Conservation (phyloP, 768 basidiomycete species). For the Trichaptum fuscoviolaceum region DNA sequence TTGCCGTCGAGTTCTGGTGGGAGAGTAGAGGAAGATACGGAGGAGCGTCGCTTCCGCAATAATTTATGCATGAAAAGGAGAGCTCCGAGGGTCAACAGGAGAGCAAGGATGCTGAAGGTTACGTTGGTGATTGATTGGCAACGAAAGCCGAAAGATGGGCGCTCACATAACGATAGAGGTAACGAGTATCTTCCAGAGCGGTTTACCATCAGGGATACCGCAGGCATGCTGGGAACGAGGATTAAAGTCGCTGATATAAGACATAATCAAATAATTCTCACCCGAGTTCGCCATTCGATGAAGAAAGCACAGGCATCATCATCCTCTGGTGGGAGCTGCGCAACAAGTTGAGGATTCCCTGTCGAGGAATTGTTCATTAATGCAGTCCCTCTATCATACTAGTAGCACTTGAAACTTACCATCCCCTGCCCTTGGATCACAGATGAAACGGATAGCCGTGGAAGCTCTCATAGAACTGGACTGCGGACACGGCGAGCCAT, state of each 20-base stretch:
- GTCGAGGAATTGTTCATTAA: not conserved
- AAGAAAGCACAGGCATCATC: conserved; percentile 70
- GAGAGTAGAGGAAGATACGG: not conserved
- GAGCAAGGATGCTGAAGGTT: not conserved
- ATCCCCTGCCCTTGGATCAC: conserved; percentile 55
- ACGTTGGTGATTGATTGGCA: not conserved
- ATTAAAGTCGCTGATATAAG: not conserved
- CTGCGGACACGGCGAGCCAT: conserved; percentile 62
- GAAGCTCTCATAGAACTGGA: conserved; percentile 46
- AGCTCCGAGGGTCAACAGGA: conserved; percentile 3
- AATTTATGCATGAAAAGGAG: not conserved
- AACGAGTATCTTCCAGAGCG: conserved; percentile 5
- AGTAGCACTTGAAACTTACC: conserved; percentile 31
- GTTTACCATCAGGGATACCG: not conserved
- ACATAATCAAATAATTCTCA: conserved; percentile 29
- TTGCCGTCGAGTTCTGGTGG: not conserved
- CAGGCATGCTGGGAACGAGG: not conserved
- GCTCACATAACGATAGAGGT: not conserved
- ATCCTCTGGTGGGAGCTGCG: conserved; percentile 64
- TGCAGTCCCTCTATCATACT: not conserved
- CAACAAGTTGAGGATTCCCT: conserved; percentile 53
- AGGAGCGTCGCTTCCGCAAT: not conserved
- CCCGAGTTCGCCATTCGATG: conserved; percentile 81
- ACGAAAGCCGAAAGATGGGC: not conserved
- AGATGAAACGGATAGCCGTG: conserved; percentile 70